phyloP scores from a whole-genome alignment of 345 rosid genomes.

The Heritiera littoralis region DNA sequence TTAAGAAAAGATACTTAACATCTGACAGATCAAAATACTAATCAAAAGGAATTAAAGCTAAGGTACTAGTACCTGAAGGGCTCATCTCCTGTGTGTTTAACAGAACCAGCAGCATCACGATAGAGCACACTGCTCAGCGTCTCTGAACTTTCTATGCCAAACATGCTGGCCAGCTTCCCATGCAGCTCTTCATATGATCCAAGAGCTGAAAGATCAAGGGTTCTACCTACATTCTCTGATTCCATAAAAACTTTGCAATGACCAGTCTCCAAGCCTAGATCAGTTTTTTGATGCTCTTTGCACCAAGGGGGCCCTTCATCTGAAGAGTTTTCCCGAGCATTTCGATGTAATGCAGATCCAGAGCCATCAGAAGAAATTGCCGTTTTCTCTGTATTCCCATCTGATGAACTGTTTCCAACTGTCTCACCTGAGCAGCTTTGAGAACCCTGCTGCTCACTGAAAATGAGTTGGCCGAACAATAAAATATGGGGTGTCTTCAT shows the following conservation, averaged over 20 bases:
- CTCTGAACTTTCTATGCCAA: conserved; percentile 63
- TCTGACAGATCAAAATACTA: background rate
- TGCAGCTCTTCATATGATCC: conserved; percentile 80
- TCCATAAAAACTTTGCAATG: conserved; percentile 91
- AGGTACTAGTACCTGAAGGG: conserved; percentile 62
- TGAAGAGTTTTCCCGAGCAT: conserved; percentile 53
- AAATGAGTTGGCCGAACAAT: conserved; percentile 81
- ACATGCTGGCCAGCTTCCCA: conserved; percentile 68
- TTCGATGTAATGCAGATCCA: conserved; percentile 48
- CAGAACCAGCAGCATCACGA: conserved; percentile 59
- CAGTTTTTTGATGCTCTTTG: conserved; percentile 43
- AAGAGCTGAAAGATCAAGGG: conserved; percentile 69
- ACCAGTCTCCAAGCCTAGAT: conserved; percentile 52
- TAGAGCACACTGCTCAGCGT: conserved; percentile 70
- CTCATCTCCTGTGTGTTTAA: conserved; percentile 69
- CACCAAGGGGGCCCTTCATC: conserved; percentile 66
- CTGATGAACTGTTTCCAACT: conserved; percentile 51
- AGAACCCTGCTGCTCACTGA: conserved; percentile 59
- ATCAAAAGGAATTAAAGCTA: background rate
- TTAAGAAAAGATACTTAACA: background rate
- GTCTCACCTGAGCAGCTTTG: conserved; percentile 69
- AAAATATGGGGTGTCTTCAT: conserved; percentile 66
- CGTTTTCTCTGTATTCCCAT: conserved; percentile 51
- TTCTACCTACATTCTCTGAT: conserved; percentile 80
- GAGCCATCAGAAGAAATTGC: conserved; percentile 58